Evolutionary conservation across 2,329 filamentous ascomycete genomes (phyloP), one percentile per base, ranked within the genome.

Genomic region (Passalora sequoiae): DNA sequence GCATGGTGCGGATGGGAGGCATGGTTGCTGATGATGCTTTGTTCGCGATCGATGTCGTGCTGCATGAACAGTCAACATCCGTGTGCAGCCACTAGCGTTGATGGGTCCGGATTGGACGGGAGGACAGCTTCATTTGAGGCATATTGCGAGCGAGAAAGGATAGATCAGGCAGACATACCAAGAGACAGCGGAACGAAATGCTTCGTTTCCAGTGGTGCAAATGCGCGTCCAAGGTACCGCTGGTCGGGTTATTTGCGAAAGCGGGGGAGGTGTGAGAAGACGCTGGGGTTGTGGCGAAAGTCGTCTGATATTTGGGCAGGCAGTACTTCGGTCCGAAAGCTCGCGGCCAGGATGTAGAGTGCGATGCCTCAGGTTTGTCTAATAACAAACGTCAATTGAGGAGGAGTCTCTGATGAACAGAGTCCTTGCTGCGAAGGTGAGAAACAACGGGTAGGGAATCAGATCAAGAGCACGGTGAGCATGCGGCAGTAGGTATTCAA

Each of bases 1-100:
- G 66, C 63, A 71, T 66, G 19, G 54, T 57, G 38, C 60, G 51
- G 43, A 62, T 45, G 17, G 60, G 58, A 47, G 60, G 60, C 60
- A 63, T 63, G 38, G 35, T 50, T 17, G 43, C 32, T 30, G 32
- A 27, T n/a, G 40, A 36, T 20, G 27, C 22, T n/a, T n/a, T n/a
- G n/a, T n/a, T n/a, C n/a, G n/a, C n/a, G 5, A 21, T 8, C 4
- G 24, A 24, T 20, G 17, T 17, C n/a, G 12, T 35, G 13, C 8
- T 35, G 31, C 24, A 13, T 28, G n/a, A n/a, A n/a, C 22, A 10
- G 22, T 31, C 16, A 22, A 36, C 27, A 29, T 38, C 16, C 13
- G 17, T 17, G 17, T 16, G 27, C 13, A 13, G 21, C 17, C 33
- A 13, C 6, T 43, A 16, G 29, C 24, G 38, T 45, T 25, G n/a